Conservation (phyloP, 495 filamentous ascomycete species). For the Terfezia claveryi region DNA sequence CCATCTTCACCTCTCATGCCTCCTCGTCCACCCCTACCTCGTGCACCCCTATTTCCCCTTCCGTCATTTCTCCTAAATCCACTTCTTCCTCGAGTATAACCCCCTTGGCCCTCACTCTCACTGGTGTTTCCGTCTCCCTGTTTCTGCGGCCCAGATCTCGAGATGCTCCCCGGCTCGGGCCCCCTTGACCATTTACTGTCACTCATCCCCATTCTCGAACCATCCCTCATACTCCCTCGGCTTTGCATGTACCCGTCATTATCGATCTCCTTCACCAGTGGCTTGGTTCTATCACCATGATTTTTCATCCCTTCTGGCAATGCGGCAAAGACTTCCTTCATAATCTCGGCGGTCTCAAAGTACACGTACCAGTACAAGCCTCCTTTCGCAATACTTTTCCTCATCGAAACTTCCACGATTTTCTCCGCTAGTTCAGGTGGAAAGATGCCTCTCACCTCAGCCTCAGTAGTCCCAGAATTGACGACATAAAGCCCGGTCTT, state of each 20-base stretch:
- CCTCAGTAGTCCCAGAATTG: conserved; percentile 44
- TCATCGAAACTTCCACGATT: conserved; percentile 45
- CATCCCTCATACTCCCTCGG: conserved; percentile 2
- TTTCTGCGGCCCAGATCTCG: neutral
- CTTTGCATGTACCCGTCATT: neutral
- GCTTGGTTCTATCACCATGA: conserved; percentile 4
- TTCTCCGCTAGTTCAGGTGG: conserved; percentile 58
- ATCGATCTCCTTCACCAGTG: conserved; percentile 2
- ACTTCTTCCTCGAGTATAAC: conserved; percentile 41
- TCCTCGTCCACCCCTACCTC: conserved; percentile 27
- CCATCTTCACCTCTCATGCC: conserved; percentile 18
- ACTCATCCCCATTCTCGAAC: conserved; percentile 1
- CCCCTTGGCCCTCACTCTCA: conserved; percentile 35
- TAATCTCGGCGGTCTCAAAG: conserved; percentile 55
- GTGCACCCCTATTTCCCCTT: conserved; percentile 29
- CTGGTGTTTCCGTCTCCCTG: conserved; percentile 2
- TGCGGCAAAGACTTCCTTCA: conserved; percentile 48
- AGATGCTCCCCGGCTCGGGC: conserved; percentile 1
- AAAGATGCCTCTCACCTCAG: conserved; percentile 59
- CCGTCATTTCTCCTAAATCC: conserved; percentile 31
- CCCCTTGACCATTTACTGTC: conserved; percentile 1
- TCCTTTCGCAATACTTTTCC: conserved; percentile 27
- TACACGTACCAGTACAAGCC: conserved; percentile 59
- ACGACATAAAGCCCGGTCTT: conserved; percentile 64
- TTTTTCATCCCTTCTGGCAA: conserved; percentile 48